Conservation (phyloP, 108 stramenopile species). For the Skeletonema costatum region DNA sequence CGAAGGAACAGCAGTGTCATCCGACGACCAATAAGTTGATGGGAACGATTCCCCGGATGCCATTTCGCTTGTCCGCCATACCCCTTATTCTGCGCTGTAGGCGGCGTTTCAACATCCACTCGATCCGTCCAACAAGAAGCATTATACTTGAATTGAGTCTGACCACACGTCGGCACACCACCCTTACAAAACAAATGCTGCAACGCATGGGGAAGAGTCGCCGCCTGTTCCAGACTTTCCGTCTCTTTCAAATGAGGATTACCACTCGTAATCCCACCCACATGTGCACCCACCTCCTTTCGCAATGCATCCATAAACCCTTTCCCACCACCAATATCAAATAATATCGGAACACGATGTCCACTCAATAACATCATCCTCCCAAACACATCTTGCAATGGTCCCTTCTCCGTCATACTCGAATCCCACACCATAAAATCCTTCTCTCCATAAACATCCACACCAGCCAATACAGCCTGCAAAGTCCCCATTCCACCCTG, state of each 20-base stretch:
- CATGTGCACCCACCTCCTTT: constrained; percentile 35
- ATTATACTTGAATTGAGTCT: constrained; percentile 38
- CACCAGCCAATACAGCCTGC: constrained; percentile 38
- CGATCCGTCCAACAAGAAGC: constrained; percentile 54
- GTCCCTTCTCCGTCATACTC: constrained; percentile 51
- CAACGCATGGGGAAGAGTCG: constrained; percentile 19
- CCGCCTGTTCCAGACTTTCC: constrained; percentile 14
- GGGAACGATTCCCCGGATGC: constrained; percentile 46
- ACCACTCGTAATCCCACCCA: constrained; percentile 33
- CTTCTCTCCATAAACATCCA: constrained; percentile 37
- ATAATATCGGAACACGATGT: constrained; percentile 31
- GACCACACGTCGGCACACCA: constrained; percentile 11
- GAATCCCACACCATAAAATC: constrained; percentile 54
- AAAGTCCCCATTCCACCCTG: constrained; percentile 53
- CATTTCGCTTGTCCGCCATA: constrained; percentile 44
- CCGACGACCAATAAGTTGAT: constrained; percentile 51
- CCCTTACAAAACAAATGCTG: constrained; percentile 23
- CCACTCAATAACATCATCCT: constrained; percentile 32
- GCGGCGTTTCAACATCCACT: constrained; percentile 27
- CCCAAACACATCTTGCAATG: constrained; percentile 24
- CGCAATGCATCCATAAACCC: constrained; percentile 23
- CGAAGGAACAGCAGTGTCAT: constrained; percentile 46
- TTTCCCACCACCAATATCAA: constrained; percentile 42
- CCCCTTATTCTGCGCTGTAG: constrained; percentile 8
- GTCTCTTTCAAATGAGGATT: constrained; percentile 14